Evolutionary conservation across 306 rosid species (phyloP).

Genomic region (Sphenostylis stenocarpa): DNA sequence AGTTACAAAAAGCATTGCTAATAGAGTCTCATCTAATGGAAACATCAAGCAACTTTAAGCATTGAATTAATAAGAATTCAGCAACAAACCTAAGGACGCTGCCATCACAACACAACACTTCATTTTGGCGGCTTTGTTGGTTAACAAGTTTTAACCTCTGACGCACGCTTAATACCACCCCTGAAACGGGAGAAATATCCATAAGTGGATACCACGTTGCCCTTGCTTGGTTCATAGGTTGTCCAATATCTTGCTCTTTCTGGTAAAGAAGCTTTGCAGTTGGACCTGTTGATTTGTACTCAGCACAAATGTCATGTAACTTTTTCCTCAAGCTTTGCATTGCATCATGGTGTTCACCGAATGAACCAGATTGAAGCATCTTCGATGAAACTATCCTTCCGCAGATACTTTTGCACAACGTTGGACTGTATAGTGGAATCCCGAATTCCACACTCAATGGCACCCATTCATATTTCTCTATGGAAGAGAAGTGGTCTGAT

Average conservation of each 20-base stretch:
- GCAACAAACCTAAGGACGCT: conserved; percentile 73
- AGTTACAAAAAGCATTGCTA: background rate
- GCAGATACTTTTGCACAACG: conserved; percentile 70
- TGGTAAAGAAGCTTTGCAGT: conserved; percentile 87
- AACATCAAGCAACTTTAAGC: conserved; percentile 9
- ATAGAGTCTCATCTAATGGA: background rate
- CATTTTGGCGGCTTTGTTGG: conserved; percentile 65
- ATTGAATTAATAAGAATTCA: conserved; percentile 25
- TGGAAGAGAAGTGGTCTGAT: conserved; percentile 43
- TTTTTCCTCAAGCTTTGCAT: conserved; percentile 82
- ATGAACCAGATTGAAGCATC: conserved; percentile 75
- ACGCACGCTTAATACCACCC: conserved; percentile 51
- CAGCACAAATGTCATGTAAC: conserved; percentile 76
- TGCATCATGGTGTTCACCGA: conserved; percentile 74
- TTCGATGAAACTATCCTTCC: conserved; percentile 78
- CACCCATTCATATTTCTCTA: conserved; percentile 82
- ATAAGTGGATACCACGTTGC: conserved; percentile 87
- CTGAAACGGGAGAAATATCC: conserved; percentile 86
- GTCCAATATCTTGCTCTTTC: conserved; percentile 60
- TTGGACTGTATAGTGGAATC: conserved; percentile 87
- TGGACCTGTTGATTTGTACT: conserved; percentile 84
- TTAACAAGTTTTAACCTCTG: conserved; percentile 78
- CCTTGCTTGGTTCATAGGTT: conserved; percentile 71
- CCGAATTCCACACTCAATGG: conserved; percentile 94
- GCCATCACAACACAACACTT: conserved; percentile 93